Conservation (phyloP, 345 rosid species). For the Euphorbia tirucalli region DNA sequence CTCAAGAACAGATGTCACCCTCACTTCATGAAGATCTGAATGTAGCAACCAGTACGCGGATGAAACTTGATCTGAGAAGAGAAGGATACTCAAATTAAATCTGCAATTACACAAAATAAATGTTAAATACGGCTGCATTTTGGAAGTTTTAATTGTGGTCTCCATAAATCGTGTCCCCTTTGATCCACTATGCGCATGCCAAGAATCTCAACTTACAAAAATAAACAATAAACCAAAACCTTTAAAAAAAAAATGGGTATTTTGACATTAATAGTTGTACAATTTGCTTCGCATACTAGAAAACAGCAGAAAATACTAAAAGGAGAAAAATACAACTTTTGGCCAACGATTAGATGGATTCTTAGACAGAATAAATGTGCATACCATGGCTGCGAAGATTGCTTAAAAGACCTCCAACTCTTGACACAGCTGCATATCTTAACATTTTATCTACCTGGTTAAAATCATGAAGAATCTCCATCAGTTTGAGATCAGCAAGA, state of each 20-base stretch:
- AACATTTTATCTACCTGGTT: constrained; percentile 69
- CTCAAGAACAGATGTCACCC: constrained; percentile 56
- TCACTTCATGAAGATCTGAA: constrained; percentile 70
- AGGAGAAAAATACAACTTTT: neutral
- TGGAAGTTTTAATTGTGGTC: neutral
- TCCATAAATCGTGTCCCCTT: neutral
- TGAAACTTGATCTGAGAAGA: constrained; percentile 38
- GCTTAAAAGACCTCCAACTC: constrained; percentile 59
- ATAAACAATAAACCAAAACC: constrained; percentile 4
- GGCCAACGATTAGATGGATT: neutral
- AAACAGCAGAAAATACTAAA: neutral
- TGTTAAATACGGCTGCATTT: constrained; percentile 15
- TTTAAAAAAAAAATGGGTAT: neutral
- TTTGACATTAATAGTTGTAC: constrained; percentile 7
- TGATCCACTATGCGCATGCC: neutral
- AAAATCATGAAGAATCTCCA: constrained; percentile 11
- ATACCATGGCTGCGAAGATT: constrained; percentile 81
- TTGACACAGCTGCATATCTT: constrained; percentile 57
- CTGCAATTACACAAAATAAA: constrained; percentile 39
- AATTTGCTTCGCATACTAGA: neutral
- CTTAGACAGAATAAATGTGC: neutral
- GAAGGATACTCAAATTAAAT: constrained; percentile 49
- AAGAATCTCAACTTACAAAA: neutral
- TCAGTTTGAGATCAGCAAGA: neutral
- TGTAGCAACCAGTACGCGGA: constrained; percentile 71